phyloP scores from a whole-genome alignment of 768 basidiomycete species.

The Tulasnella sp. region DNA sequence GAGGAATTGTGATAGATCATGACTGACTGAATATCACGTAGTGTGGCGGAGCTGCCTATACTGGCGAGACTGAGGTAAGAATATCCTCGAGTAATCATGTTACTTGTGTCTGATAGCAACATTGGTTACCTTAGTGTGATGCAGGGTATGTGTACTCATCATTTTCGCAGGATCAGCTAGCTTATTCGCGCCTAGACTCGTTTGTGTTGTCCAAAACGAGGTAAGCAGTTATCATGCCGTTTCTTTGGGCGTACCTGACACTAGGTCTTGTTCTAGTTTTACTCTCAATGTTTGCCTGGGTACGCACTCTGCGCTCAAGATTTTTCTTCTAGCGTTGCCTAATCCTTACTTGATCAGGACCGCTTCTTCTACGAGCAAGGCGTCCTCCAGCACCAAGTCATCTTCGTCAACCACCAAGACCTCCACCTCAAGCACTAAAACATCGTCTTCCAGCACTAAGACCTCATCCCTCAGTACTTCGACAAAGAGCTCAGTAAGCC shows the following conservation, averaged over 20 bases:
- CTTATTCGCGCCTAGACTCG: neutral
- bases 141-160: too few species aligned
- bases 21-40: too few species aligned
- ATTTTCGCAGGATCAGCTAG: too few species aligned
- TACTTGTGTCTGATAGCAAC: too few species aligned
- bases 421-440: constrained; percentile 3
- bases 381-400: constrained; percentile 3
- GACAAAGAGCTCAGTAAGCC: too few species aligned
- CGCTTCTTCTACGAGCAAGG: neutral
- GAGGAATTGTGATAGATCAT: too few species aligned
- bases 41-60: too few species aligned
- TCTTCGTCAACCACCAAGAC: constrained; percentile 4
- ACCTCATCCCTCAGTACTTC: neutral
- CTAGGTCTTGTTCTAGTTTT: neutral
- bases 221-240: neutral
- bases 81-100: too few species aligned
- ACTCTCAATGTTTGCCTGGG: neutral
- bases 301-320: neutral
- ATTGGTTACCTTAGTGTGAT: too few species aligned
- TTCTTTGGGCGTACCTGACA: neutral
- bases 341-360: too few species aligned
- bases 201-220: neutral
- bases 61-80: too few species aligned
- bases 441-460: constrained; percentile 5
- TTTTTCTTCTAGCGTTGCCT: neutral